phyloP scores from a whole-genome alignment of 441 rosid genomes.

The Capsella rubella region DNA sequence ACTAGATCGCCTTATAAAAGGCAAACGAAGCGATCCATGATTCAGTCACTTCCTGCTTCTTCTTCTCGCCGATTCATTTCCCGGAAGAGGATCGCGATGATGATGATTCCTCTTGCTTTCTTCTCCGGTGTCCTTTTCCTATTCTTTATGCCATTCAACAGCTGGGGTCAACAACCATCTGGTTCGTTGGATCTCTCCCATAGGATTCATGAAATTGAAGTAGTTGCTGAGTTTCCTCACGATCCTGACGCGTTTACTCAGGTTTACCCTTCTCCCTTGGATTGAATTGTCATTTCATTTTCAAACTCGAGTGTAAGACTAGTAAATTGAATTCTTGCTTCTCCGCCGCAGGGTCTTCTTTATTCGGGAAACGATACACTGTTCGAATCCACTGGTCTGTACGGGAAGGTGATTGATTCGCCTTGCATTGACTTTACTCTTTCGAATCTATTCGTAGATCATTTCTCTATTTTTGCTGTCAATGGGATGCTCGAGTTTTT shows the following conservation, averaged over 20 bases:
- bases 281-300: background rate
- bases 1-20: slow-evolving; percentile 33
- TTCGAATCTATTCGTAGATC: background rate
- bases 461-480: background rate
- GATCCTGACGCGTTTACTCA: slow-evolving; percentile 92
- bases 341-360: slow-evolving; percentile 78
- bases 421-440: background rate
- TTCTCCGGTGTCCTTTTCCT: slow-evolving; percentile 47
- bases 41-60: background rate
- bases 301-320: background rate
- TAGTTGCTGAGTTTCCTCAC: slow-evolving; percentile 83
- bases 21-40: slow-evolving; percentile 33
- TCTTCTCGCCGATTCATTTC: slow-evolving; percentile 40
- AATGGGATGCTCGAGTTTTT: slow-evolving; percentile 7
- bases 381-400: slow-evolving; percentile 87
- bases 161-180: slow-evolving; percentile 34
- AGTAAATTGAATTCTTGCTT: background rate
- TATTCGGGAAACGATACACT: slow-evolving; percentile 74
- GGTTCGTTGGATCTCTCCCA: slow-evolving; percentile 30
- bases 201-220: slow-evolving; percentile 54
- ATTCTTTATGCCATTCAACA: slow-evolving; percentile 56
- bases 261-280: slow-evolving; percentile 45
- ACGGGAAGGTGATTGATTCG: slow-evolving; percentile 52
- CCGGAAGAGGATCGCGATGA: slow-evolving; percentile 42
- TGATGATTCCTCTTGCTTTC: slow-evolving; percentile 47